Evolutionary conservation across 768 basidiomycete genomes (phyloP), one percentile per base, ranked within the genome.

Genomic region (Suillus subluteus): DNA sequence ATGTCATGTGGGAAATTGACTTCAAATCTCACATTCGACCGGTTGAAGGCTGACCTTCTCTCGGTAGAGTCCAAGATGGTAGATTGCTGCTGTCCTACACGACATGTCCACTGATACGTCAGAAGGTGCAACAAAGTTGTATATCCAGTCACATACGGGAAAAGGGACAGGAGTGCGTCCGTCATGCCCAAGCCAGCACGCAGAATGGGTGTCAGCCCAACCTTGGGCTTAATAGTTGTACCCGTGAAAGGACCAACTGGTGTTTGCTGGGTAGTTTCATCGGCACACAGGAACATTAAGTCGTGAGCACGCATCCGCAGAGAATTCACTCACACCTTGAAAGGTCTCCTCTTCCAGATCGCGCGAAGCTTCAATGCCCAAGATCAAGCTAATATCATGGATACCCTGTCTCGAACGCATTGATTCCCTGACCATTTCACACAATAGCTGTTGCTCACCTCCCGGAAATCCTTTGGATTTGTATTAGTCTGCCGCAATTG

Each of bases 171-270:
- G 79, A 98, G 78, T 26, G 92, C 94, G 71, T 97, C 94, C 1
- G 91, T 87, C 95, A 99, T 96, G 21, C 95, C 95, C 68, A 96
- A 80, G 6, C 97, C 97, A 38, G 97, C 97, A 46, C 97, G 88
- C 65, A 99, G 82, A 72, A 99, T 94, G 48, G 97, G 97, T 3
- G 94, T 90, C 63, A 99, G 79, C 6, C 94, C 97, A 63, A 99
- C 86, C 56, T 87, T 84, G 9, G 91, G 86, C 70, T 90, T 91
- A 76, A 99, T 85, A 32, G 75, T 78, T 5, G 87, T 87, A 30
- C 96, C 97, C 21, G 83, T 90, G 79, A 95, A 98, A 3, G 87
- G 76, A 2, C 86, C 89, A 18, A 98, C 82, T 1, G 97, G 96
- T 0, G 94, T 90, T 82, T 88, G 77, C 94, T 93, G 18, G 21